Evolutionary conservation across 192 early-diverging fungal species (phyloP).

Genomic region (Gaertneriomyces semiglobifer): DNA sequence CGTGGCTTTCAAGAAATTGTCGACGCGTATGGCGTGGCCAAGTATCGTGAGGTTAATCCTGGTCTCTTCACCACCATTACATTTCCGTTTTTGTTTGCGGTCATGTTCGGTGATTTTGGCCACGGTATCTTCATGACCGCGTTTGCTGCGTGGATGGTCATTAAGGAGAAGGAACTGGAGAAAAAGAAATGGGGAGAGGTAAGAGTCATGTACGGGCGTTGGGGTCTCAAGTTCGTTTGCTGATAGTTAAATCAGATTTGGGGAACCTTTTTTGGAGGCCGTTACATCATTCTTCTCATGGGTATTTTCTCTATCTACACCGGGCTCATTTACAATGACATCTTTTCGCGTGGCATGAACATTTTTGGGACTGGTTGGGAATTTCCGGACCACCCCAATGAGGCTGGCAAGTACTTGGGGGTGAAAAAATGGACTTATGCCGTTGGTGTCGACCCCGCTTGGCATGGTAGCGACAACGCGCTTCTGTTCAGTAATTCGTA

Average conservation of each 20-base stretch:
- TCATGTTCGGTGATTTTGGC: slow-evolving; percentile 99
- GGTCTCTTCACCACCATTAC: slow-evolving; percentile 95
- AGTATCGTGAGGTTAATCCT: slow-evolving; percentile 96
- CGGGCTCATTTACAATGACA: slow-evolving; percentile 97
- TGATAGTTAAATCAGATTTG: slow-evolving; percentile 58
- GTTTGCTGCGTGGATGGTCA: slow-evolving; percentile 69
- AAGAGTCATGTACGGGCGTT: slow-evolving; percentile 8
- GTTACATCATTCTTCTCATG: slow-evolving; percentile 98
- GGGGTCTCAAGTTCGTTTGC: background rate
- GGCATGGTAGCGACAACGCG: slow-evolving; percentile 91
- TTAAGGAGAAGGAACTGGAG: slow-evolving; percentile 75
- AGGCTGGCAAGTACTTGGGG: slow-evolving; percentile 56
- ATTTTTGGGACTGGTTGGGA: slow-evolving; percentile 74
- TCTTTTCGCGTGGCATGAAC: slow-evolving; percentile 81
- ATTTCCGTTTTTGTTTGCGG: slow-evolving; percentile 99
- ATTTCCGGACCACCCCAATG: slow-evolving; percentile 56
- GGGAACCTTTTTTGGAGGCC: slow-evolving; percentile 86
- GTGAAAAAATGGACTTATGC: slow-evolving; percentile 67
- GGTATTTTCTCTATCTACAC: slow-evolving; percentile 96
- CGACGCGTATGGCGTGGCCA: slow-evolving; percentile 95
- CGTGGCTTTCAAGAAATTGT: slow-evolving; percentile 95
- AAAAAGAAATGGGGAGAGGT: slow-evolving; percentile 78
- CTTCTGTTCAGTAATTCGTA: slow-evolving; percentile 97
- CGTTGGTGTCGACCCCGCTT: slow-evolving; percentile 87
- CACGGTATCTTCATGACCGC: slow-evolving; percentile 87